Percentiles rank a stretch among this genome's conserved stretches.
phyloP scores from a whole-genome alignment of 768 basidiomycete species.

The Lactarius sp. region DNA sequence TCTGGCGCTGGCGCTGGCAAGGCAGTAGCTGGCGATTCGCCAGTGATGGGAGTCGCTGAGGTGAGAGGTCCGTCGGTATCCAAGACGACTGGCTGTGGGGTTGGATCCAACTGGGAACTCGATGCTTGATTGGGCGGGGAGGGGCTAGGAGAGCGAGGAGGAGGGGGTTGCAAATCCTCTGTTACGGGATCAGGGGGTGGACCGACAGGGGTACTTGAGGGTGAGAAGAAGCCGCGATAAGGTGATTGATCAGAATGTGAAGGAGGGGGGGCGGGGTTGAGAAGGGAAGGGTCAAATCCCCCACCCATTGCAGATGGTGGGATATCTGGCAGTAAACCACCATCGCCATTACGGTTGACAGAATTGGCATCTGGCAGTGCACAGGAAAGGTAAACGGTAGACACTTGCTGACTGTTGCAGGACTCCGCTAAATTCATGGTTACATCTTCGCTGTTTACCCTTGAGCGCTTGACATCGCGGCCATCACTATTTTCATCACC shows the following conservation, averaged over 20 bases:
- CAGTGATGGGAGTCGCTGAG: neutral
- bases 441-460: slow-evolving; percentile 26
- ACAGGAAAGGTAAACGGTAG: slow-evolving; percentile 19
- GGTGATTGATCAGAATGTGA: slow-evolving; percentile 5
- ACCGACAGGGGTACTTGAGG: slow-evolving; percentile 24
- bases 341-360: neutral
- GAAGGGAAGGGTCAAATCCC: slow-evolving; percentile 22
- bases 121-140: slow-evolving; percentile 3
- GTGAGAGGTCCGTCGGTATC: neutral
- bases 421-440: slow-evolving; percentile 16
- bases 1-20: slow-evolving; percentile 24
- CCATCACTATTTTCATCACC: slow-evolving; percentile 25
- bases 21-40: slow-evolving; percentile 20
- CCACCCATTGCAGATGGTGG: slow-evolving; percentile 17
- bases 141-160: slow-evolving; percentile 1
- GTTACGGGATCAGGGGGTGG: neutral
- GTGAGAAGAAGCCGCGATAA: slow-evolving; percentile 12
- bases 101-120: neutral
- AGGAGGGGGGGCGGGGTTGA: slow-evolving; percentile 19
- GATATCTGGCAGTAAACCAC: slow-evolving; percentile 19
- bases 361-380: slow-evolving; percentile 7
- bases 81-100: neutral
- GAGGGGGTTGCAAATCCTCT: neutral
- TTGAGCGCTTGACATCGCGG: slow-evolving; percentile 20
- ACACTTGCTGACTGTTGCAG: slow-evolving; percentile 6